Percentiles rank a stretch among this genome's conserved stretches.
phyloP scores from a whole-genome alignment of 2,329 filamentous ascomycete genomes.

The Lasiodiplodia theobromae region DNA sequence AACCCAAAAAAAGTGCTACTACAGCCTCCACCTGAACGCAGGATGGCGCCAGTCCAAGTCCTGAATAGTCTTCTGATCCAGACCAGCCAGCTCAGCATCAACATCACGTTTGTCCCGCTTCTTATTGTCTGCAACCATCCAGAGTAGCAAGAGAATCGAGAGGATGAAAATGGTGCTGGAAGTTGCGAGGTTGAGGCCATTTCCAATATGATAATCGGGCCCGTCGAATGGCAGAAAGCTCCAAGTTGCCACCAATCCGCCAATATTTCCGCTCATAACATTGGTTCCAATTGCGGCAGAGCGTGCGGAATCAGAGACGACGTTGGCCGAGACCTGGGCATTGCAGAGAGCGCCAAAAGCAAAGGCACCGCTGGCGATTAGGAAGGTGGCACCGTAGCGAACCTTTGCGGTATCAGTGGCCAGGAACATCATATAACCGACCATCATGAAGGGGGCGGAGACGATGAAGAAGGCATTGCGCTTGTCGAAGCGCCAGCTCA shows the following conservation, averaged over 20 bases:
- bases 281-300: slow-evolving; percentile 70
- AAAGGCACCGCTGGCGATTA: slow-evolving; percentile 71
- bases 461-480: slow-evolving; percentile 68
- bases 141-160: slow-evolving; percentile 59
- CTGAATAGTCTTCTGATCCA: slow-evolving; percentile 62
- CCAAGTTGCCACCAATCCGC: slow-evolving; percentile 72
- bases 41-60: slow-evolving; percentile 73
- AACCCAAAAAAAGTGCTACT: background rate
- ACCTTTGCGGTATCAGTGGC: slow-evolving; percentile 58
- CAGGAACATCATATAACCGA: slow-evolving; percentile 75
- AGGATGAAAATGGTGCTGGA: slow-evolving; percentile 63
- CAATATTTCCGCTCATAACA: slow-evolving; percentile 77
- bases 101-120: slow-evolving; percentile 62
- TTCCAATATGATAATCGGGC: slow-evolving; percentile 73
- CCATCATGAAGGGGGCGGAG: slow-evolving; percentile 69
- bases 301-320: slow-evolving; percentile 73
- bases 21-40: slow-evolving; percentile 65
- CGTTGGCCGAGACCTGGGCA: slow-evolving; percentile 72
- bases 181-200: slow-evolving; percentile 72
- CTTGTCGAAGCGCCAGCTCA: slow-evolving; percentile 67
- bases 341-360: slow-evolving; percentile 70
- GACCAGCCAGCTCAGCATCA: slow-evolving; percentile 62
- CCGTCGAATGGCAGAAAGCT: slow-evolving; percentile 68
- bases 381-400: slow-evolving; percentile 74
- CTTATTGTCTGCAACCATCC: slow-evolving; percentile 70